These are phyloP conservation scores for Exophiala alcalophila DNA, from an alignment of 2,329 filamentous ascomycete genomes.

Conservation along the genomic window DNA sequence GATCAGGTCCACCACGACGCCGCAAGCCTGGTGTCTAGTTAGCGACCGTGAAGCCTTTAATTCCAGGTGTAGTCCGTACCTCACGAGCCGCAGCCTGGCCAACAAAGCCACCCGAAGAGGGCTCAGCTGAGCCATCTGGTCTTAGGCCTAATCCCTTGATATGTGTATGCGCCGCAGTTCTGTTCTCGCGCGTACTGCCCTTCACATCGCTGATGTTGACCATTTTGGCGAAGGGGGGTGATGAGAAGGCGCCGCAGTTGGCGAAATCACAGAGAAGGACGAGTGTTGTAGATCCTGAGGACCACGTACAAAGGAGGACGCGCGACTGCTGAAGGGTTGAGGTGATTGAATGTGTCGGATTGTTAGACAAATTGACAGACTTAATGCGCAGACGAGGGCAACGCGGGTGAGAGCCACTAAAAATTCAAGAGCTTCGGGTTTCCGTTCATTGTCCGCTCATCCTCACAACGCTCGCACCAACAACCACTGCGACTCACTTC, in stretches of 20 bases:
- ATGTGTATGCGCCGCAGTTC: constrained; percentile 94
- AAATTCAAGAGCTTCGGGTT: too few species aligned
- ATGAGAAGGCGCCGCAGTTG: neutral
- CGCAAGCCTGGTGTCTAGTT: constrained; percentile 68
- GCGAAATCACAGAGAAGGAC: neutral
- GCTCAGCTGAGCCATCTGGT: constrained; percentile 79
- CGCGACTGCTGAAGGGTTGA: too few species aligned
- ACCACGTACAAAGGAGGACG: too few species aligned
- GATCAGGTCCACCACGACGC: constrained; percentile 93
- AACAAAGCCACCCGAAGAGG: constrained; percentile 77
- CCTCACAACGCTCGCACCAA: neutral
- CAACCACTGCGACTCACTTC: neutral
- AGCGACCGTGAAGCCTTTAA: constrained; percentile 4
- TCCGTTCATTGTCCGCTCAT: too few species aligned
- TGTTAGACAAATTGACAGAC: too few species aligned
- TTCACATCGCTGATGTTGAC: constrained; percentile 93
- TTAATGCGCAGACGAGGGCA: too few species aligned
- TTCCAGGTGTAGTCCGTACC: constrained; percentile 50
- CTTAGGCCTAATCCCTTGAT: constrained; percentile 93
- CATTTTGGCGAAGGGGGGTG: constrained; percentile 50
- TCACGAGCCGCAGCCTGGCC: constrained; percentile 86
- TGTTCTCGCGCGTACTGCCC: constrained; percentile 89
- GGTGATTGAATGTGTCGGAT: too few species aligned
- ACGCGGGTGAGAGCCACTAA: too few species aligned
- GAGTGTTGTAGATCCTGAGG: too few species aligned